These are phyloP conservation scores for carrot (Daucus carota) DNA, from an alignment of 129 eudicot species.

Conservation along the genomic window DH1_v3.0 NC_030387.2:2904501-2905000, in stretches of 20 bases:
- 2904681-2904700: background rate
- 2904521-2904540: background rate
- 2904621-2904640: background rate
- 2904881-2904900: slow-evolving; percentile 33
- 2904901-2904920: slow-evolving; percentile 75
- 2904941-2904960: slow-evolving; percentile 79
- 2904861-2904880: background rate
- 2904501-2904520: background rate
- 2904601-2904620: background rate
- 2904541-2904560: background rate
- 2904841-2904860: background rate
- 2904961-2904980: slow-evolving; percentile 75
- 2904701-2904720: background rate
- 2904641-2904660: too few relatives aligned
- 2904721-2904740: background rate
- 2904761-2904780: background rate
- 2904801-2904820: background rate
- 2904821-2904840: background rate
- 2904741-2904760: background rate
- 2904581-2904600: background rate
- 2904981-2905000: slow-evolving; percentile 74
- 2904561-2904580: background rate
- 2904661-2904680: too few relatives aligned
- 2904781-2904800: background rate
- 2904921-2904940: slow-evolving; percentile 61